These are phyloP conservation scores for Botrytis paeoniae DNA, from an alignment of 2,329 filamentous ascomycete species.

Conservation along the genomic window DNA sequence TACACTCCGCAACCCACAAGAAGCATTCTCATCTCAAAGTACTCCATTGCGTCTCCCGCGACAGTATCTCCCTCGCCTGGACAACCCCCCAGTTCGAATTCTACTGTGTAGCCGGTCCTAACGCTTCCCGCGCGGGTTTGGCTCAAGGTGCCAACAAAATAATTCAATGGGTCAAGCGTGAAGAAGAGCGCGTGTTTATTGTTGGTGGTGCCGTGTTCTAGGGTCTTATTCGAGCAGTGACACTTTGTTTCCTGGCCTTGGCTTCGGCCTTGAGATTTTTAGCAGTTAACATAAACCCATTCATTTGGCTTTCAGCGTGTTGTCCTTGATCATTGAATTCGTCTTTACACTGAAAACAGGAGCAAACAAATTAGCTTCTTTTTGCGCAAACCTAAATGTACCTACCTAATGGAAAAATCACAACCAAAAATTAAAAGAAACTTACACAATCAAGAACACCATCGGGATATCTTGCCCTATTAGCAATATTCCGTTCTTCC, in stretches of 20 bases:
- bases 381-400: background rate
- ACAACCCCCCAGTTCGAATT: slow-evolving; percentile 88
- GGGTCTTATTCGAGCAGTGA: background rate
- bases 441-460: slow-evolving; percentile 6
- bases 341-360: background rate
- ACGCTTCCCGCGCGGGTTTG: slow-evolving; percentile 60
- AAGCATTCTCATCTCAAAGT: slow-evolving; percentile 84
- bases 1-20: slow-evolving; percentile 82
- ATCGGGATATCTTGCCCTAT: background rate
- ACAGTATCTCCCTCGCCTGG: slow-evolving; percentile 83
- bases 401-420: background rate
- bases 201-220: slow-evolving; percentile 88
- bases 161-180: slow-evolving; percentile 84
- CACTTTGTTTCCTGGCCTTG: background rate
- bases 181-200: slow-evolving; percentile 93
- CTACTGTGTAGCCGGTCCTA: slow-evolving; percentile 87
- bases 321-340: background rate
- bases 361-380: background rate
- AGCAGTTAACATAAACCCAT: background rate
- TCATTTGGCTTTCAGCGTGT: background rate
- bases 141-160: slow-evolving; percentile 86
- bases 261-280: background rate
- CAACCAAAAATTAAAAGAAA: background rate
- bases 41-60: slow-evolving; percentile 72
- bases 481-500: background rate